Evolutionary conservation across 768 basidiomycete genomes (phyloP).

Genomic region (Leucosporidium yakuticum): DNA sequence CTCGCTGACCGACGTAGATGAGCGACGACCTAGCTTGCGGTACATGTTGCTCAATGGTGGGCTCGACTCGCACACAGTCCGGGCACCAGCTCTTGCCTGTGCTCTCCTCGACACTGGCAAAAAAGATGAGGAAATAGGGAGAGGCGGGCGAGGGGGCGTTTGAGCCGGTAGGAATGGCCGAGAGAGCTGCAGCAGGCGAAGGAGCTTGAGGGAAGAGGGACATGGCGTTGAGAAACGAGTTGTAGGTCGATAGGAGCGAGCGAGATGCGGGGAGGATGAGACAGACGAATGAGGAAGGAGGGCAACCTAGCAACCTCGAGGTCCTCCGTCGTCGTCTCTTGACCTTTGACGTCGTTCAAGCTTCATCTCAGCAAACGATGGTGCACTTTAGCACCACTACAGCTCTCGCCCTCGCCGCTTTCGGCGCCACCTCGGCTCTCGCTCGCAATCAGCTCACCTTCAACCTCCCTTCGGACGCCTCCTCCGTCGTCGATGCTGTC

Average conservation of each 20-base stretch:
- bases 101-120: constrained; percentile 13
- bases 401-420: background rate
- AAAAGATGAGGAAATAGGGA: constrained; percentile 28
- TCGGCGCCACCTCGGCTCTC: background rate
- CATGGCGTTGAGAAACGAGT: too few relatives aligned
- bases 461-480: background rate
- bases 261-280: background rate
- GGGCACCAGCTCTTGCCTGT: constrained; percentile 29
- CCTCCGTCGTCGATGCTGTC: background rate
- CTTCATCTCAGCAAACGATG: too few relatives aligned
- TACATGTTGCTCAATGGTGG: constrained; percentile 6
- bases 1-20: constrained; percentile 19
- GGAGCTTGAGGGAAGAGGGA: too few relatives aligned
- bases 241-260: background rate
- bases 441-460: constrained; percentile 1
- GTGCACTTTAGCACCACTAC: background rate
- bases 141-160: constrained; percentile 2
- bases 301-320: background rate
- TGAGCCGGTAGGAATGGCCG: too few relatives aligned
- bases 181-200: too few relatives aligned
- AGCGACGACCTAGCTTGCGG: constrained; percentile 9
- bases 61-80: constrained; percentile 16
- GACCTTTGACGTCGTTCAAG: background rate
- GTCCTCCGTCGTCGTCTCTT: background rate
- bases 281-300: background rate